phyloP scores from a whole-genome alignment of 2,329 filamentous ascomycete species.

The Calonectria pteridis region DNA sequence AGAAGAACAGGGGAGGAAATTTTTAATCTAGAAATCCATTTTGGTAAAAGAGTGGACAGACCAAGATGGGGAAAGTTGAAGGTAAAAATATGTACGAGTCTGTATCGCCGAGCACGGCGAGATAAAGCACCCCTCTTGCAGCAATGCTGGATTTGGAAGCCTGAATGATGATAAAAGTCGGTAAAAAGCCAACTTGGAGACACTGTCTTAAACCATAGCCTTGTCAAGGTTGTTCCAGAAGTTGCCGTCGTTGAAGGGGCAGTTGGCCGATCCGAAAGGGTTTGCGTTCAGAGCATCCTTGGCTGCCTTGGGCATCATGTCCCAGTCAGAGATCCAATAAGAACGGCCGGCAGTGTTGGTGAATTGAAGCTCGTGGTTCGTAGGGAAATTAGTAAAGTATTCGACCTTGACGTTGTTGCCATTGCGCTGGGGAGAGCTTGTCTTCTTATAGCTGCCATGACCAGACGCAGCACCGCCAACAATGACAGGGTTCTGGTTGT shows the following conservation, averaged over 20 bases:
- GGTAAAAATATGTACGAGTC: too few relatives aligned
- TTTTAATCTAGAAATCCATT: too few relatives aligned
- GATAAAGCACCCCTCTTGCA: too few relatives aligned
- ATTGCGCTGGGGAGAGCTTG: slow-evolving; percentile 30
- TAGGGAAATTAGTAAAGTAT: slow-evolving; percentile 47
- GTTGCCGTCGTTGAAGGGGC: neutral
- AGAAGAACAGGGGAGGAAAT: too few relatives aligned
- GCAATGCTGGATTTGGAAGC: too few relatives aligned
- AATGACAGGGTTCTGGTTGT: slow-evolving; percentile 44
- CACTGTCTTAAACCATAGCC: neutral
- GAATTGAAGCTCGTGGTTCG: slow-evolving; percentile 53
- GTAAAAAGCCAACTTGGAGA: too few relatives aligned
- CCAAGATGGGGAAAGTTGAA: too few relatives aligned
- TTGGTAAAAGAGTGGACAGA: too few relatives aligned
- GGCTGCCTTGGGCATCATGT: neutral
- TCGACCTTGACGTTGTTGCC: slow-evolving; percentile 45
- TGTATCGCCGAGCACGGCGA: too few relatives aligned
- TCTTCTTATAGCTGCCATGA: slow-evolving; percentile 50
- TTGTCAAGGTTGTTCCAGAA: neutral
- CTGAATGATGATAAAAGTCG: too few relatives aligned
- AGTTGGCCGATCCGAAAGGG: neutral
- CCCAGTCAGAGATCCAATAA: neutral
- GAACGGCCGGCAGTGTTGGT: slow-evolving; percentile 49
- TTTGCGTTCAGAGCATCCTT: neutral
- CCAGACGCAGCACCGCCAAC: slow-evolving; percentile 50